These are phyloP conservation scores for Leptoxyphium fumago DNA, from an alignment of 2,329 filamentous ascomycete species.

Conservation along the genomic window DNA sequence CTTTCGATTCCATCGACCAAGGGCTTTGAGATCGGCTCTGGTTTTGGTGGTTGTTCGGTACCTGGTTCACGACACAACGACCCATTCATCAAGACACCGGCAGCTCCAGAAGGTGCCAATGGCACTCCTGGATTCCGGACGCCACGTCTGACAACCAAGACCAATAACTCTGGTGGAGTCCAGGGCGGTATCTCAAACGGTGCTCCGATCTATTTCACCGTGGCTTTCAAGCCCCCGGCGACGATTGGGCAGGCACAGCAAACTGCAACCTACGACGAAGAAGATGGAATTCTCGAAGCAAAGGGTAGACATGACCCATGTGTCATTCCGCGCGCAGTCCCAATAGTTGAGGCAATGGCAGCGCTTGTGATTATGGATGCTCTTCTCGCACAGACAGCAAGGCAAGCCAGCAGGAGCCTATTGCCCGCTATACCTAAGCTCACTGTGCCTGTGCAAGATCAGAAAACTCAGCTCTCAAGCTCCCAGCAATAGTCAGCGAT, in stretches of 20 bases:
- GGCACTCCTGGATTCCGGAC: conserved; percentile 31
- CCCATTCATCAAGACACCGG: conserved; percentile 52
- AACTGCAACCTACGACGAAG: conserved; percentile 65
- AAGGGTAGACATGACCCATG: conserved; percentile 93
- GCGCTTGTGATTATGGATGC: conserved; percentile 78
- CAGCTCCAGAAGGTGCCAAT: conserved; percentile 27
- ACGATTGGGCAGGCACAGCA: conserved; percentile 83
- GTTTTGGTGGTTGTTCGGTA: conserved; percentile 75
- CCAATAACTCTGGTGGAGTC: conserved; percentile 89
- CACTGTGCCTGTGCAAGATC: background rate
- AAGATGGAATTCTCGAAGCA: conserved; percentile 65
- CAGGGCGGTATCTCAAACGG: conserved; percentile 94
- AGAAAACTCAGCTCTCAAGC: background rate
- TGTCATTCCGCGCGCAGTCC: conserved; percentile 73
- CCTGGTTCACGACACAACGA: conserved; percentile 89
- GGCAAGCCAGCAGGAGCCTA: conserved; percentile 20
- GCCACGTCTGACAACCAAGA: conserved; percentile 65
- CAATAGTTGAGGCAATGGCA: conserved; percentile 85
- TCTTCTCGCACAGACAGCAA: conserved; percentile 63
- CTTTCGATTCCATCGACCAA: conserved; percentile 89
- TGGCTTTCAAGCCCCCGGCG: conserved; percentile 88
- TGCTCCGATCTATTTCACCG: conserved; percentile 82
- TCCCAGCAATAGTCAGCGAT: background rate
- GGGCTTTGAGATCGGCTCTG: conserved; percentile 88
- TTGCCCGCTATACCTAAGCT: background rate